phyloP scores from a whole-genome alignment of 106 monocot genomes.

The Amphibolis antarctica region DNA sequence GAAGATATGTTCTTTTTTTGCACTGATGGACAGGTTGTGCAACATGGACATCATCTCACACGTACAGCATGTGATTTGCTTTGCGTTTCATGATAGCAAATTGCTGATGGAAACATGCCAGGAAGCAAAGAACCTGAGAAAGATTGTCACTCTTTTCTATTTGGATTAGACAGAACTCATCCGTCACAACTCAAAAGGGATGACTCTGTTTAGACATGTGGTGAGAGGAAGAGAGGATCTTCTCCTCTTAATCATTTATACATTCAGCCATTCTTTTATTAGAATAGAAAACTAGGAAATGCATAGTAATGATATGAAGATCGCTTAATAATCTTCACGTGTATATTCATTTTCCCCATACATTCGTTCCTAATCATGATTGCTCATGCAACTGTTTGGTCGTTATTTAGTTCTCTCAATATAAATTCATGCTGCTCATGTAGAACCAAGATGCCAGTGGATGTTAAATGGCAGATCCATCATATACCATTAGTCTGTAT shows the following conservation, averaged over 20 bases:
- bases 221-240: not conserved
- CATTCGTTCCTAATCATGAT: too few species aligned
- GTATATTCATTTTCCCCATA: too few species aligned
- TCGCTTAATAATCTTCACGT: too few species aligned
- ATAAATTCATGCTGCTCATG: too few species aligned
- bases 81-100: constrained; percentile 94
- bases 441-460: too few species aligned
- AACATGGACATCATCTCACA: constrained; percentile 95
- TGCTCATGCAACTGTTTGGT: too few species aligned
- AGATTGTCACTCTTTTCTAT: constrained; percentile 98
- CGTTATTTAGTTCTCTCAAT: too few species aligned
- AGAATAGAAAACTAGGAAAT: not conserved
- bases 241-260: not conserved
- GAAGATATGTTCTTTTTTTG: not conserved
- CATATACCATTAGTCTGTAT: too few species aligned
- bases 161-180: constrained; percentile 46
- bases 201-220: not conserved
- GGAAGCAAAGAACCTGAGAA: constrained; percentile 88
- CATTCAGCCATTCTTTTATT: too few species aligned
- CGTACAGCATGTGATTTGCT: constrained; percentile 94
- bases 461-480: too few species aligned
- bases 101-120: constrained; percentile 97
- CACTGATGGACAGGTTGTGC: constrained; percentile 48
- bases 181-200: not conserved
- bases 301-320: too few species aligned